Evolutionary conservation across 371 early-diverging fungal genomes (phyloP), one percentile per base, ranked within the genome.

Genomic region (Dinochytrium kinnereticum): DNA sequence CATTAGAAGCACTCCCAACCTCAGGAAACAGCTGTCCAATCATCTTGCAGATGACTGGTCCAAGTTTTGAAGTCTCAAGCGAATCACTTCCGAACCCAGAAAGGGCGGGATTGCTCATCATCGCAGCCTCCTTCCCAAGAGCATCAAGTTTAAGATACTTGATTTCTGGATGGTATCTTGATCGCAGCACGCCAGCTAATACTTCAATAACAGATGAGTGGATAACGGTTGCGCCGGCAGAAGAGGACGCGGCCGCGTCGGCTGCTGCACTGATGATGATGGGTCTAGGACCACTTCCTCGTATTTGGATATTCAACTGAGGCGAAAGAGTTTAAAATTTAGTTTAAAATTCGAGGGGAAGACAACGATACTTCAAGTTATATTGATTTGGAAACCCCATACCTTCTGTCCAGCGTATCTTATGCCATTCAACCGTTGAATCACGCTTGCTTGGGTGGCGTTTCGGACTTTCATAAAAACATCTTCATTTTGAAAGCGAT

Each of bases 41-140:
- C 30, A 91, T 64, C 70, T 91, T 91, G 83, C 90, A 89, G 71
- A 90, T 78, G 3, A 89, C 88, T 31, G 89, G 89, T 0, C 90
- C 89, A 28, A 89, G 78, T 40, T 87, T 84, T 7, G 80, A 82
- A 2, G 78, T 82, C 0, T 85, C 78, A 7, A 78, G 79, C 2
- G 77, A 68, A 57, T 86, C 86, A n/a, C 82, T 80, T 33, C 85
- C 82, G 68, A 79, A 79, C 15, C 68, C 84, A 15, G 81, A 78
- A 34, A 89, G 82, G 0, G 80, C 81, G 3, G 78, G 80, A 39
- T 83, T 80, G 21, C 79, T 77, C 33, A 86, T 72, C 28, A 86
- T 71, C 37, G 44, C 79, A 0, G 90, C 86, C 72, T 90, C 89
- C 0, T 76, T 57, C 0, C 79, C 77, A 80, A 90, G 84, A 31